Evolutionary conservation across 2,329 filamentous ascomycete genomes (phyloP).

Genomic region (Claviceps citrina): DNA sequence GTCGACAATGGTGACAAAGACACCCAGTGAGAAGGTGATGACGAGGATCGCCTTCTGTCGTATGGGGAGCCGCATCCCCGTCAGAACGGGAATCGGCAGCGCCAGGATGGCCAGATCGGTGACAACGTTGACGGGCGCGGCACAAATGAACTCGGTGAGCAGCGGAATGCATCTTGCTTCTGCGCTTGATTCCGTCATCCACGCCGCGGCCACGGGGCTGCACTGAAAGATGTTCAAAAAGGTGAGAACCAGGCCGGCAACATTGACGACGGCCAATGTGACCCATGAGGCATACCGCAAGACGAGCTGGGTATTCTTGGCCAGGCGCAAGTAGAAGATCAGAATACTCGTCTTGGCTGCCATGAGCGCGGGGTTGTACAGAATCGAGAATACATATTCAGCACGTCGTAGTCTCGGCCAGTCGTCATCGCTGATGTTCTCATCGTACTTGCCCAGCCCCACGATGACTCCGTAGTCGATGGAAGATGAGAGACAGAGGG

Average conservation of each 20-base stretch:
- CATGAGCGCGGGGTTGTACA: conserved; percentile 79
- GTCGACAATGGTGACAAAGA: conserved; percentile 78
- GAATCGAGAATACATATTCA: conserved; percentile 49
- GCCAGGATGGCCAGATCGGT: conserved; percentile 80
- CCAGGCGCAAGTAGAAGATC: conserved; percentile 74
- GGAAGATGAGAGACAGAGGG: conserved; percentile 50
- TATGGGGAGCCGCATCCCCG: conserved; percentile 65
- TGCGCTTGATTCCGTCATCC: conserved; percentile 26
- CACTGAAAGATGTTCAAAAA: conserved; percentile 84
- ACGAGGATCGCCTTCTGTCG: conserved; percentile 82
- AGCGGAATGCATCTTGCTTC: conserved; percentile 36
- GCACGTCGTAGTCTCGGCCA: conserved; percentile 36
- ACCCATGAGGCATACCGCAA: conserved; percentile 71
- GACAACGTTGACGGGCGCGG: conserved; percentile 80
- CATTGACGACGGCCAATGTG: conserved; percentile 62
- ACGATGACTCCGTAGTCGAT: conserved; percentile 48
- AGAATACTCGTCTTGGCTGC: conserved; percentile 85
- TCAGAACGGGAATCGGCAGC: conserved; percentile 75
- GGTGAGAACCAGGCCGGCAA: conserved; percentile 63
- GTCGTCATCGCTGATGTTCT: conserved; percentile 37
- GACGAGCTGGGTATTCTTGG: conserved; percentile 59
- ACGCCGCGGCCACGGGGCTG: conserved; percentile 55
- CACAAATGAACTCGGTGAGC: conserved; percentile 51
- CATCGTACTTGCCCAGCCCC: conserved; percentile 54
- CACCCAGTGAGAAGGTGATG: conserved; percentile 70